Evolutionary conservation across 306 rosid genomes (phyloP).

Genomic region (Medicago lupulina): DNA sequence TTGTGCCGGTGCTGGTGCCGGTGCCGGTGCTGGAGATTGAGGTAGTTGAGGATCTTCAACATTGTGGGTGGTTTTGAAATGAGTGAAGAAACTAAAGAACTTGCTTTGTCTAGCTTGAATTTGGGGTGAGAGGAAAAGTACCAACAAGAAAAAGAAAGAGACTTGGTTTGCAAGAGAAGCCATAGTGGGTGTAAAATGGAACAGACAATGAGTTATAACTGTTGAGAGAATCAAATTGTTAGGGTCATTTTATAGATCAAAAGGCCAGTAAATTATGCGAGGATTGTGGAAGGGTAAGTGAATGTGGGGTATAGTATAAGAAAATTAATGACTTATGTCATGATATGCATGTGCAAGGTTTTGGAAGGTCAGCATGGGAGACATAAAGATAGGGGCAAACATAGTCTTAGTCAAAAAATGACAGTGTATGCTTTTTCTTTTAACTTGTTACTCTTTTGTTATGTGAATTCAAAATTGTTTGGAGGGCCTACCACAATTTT

Average conservation of each 20-base stretch:
- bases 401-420: slow-evolving; percentile 47
- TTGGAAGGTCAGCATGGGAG: slow-evolving; percentile 43
- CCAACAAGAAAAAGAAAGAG: slow-evolving; percentile 48
- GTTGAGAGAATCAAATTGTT: slow-evolving; percentile 16
- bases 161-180: slow-evolving; percentile 49
- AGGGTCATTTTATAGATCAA: slow-evolving; percentile 51
- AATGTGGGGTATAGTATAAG: slow-evolving; percentile 49
- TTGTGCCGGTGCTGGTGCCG: no score
- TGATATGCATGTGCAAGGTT: slow-evolving; percentile 61
- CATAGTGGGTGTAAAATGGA: slow-evolving; percentile 38
- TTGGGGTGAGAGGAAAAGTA: slow-evolving; percentile 53
- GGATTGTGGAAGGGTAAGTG: slow-evolving; percentile 61
- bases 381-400: slow-evolving; percentile 30
- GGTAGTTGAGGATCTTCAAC: slow-evolving; percentile 39
- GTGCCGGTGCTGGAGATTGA: slow-evolving; percentile 39
- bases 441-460: slow-evolving; percentile 12
- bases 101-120: slow-evolving; percentile 63
- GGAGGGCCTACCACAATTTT: slow-evolving; percentile 21
- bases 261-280: slow-evolving; percentile 57
- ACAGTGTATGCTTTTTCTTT: neutral
- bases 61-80: slow-evolving; percentile 33
- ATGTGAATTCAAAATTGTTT: slow-evolving; percentile 33
- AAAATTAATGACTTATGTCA: slow-evolving; percentile 44
- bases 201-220: slow-evolving; percentile 34
- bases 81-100: slow-evolving; percentile 56